phyloP scores from a whole-genome alignment of 2,329 filamentous ascomycete genomes.

The Scedosporium boydii region DNA sequence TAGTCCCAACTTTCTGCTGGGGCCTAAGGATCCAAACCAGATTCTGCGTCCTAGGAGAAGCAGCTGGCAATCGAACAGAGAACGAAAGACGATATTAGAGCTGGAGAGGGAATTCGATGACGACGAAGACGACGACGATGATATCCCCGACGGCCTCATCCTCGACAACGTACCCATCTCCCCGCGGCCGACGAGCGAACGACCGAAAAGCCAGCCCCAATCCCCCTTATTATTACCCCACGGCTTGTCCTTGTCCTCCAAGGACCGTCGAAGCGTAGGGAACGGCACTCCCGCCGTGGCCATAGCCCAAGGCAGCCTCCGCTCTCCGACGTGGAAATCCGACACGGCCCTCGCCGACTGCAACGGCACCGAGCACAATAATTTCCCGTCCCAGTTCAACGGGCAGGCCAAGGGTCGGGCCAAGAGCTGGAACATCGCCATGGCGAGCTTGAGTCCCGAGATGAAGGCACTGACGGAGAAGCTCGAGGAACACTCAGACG shows the following conservation, averaged over 20 bases:
- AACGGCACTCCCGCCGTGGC: constrained; percentile 55
- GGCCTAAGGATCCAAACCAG: constrained; percentile 31
- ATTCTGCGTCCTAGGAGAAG: constrained; percentile 40
- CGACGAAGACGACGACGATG: constrained; percentile 60
- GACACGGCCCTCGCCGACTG: constrained; percentile 27
- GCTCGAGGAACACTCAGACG: constrained; percentile 68
- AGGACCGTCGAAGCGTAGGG: constrained; percentile 45
- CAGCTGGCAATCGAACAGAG: constrained; percentile 61
- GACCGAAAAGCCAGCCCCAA: constrained; percentile 42
- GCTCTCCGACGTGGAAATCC: constrained; percentile 45
- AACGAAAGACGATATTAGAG: constrained; percentile 59
- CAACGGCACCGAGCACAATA: constrained; percentile 10
- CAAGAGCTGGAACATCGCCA: constrained; percentile 65
- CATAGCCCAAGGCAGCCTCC: constrained; percentile 48
- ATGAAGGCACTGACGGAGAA: constrained; percentile 68
- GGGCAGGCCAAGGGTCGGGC: constrained; percentile 45
- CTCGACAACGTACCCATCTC: constrained; percentile 78
- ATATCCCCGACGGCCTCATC: constrained; percentile 69
- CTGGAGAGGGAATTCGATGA: constrained; percentile 69
- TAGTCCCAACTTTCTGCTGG: constrained; percentile 38
- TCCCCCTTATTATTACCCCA: constrained; percentile 36
- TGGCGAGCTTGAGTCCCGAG: constrained; percentile 61
- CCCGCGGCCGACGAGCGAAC: constrained; percentile 52
- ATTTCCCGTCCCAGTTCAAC: constrained; percentile 18
- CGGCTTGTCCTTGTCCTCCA: constrained; percentile 7